Conservation (phyloP, 2,329 filamentous ascomycete species). For the Sclerotinia minor region DNA sequence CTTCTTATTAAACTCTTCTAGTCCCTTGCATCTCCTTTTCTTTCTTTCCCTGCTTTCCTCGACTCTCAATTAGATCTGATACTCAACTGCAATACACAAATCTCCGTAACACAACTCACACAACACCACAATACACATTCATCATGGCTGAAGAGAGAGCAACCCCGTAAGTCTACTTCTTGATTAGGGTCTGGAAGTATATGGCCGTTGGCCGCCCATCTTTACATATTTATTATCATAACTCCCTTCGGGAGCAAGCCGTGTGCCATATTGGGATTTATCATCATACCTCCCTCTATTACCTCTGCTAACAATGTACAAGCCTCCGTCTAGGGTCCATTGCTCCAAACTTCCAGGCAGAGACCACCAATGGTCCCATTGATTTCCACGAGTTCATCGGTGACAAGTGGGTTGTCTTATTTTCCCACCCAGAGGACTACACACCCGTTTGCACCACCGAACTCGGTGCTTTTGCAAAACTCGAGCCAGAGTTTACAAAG, state of each 20-base stretch:
- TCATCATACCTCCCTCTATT: no score
- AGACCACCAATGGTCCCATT: constrained; percentile 75
- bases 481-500: constrained; percentile 84
- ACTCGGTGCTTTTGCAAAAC: constrained; percentile 87
- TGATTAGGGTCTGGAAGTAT: background rate
- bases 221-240: background rate
- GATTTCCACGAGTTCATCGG: constrained; percentile 82
- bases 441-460: constrained; percentile 96
- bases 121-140: constrained; percentile 10
- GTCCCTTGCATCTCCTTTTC: background rate
- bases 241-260: background rate
- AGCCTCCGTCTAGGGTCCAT: constrained; percentile 65
- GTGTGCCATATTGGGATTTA: background rate
- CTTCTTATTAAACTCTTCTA: background rate
- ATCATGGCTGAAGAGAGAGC: constrained; percentile 30
- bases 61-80: background rate
- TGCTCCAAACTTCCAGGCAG: constrained; percentile 81
- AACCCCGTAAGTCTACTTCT: constrained; percentile 29
- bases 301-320: constrained; percentile 1
- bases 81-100: background rate
- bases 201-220: background rate
- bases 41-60: background rate
- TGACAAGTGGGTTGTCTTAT: constrained; percentile 77
- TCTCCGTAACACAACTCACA: background rate
- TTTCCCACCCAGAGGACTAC: constrained; percentile 87